Evolutionary conservation across 345 rosid species (phyloP), one percentile per base, ranked within the genome.

Genomic region (Acer campestre): DNA sequence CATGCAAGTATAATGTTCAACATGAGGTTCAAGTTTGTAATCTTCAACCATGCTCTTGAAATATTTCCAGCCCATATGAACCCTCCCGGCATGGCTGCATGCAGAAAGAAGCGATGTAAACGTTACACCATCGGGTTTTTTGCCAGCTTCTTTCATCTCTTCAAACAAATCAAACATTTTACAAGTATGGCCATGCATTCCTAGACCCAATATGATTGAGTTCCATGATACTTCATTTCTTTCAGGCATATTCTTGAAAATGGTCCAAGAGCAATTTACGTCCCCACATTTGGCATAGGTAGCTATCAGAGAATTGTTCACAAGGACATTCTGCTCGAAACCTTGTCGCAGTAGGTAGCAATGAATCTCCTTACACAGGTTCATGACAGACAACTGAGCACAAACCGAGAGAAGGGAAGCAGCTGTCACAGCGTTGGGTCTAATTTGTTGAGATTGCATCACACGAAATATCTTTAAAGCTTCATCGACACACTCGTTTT

Each of bases 1-100:
- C 87, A 88, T 84, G 83, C 90, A 88, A 46, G 89, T 80, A 68
- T 82, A 86, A 38, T 88, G 89, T 48, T 88, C 88, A 73, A 88
- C 69, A 68, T 65, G 79, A 62, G 89, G 91, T 63, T 80, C 55
- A n/a, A 86, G 81, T n/a, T 77, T 81, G 59, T 83, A 80, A 64
- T 81, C 76, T 70, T 86, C 79, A 48, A 70, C 55, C 85, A 88
- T 81, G 76, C 80, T 79, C 73, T 75, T 76, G 64, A 84, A 84
- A 74, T 82, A 79, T 51, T 78, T 72, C 86, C 83, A 82, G 62
- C 85, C 89, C 80, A 67, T 63, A 25, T 81, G 80, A 59, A 84
- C 79, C 74, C 68, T 76, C 48, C 89, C 89, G 23, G 80, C 61
- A 49, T 84, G 89, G 82, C 91, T 84, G 73, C 89, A 84, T 35